phyloP scores from a whole-genome alignment of 2,329 filamentous ascomycete species.

The Beauveria rudraprayagi region DNA sequence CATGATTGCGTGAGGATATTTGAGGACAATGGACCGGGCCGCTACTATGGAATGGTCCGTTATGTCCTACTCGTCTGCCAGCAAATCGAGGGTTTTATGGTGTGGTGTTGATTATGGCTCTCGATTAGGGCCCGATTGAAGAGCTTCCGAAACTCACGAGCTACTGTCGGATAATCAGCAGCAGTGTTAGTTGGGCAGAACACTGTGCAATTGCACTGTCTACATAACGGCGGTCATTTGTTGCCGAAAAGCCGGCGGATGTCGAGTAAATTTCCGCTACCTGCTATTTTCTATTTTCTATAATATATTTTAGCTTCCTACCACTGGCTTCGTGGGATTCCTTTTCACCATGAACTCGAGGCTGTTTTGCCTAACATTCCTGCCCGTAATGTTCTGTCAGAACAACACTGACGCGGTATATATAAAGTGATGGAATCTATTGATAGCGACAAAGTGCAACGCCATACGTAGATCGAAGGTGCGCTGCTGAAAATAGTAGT shows the following conservation, averaged over 20 bases:
- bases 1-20: neutral
- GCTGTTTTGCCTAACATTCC: too few species aligned
- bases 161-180: neutral
- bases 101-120: neutral
- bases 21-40: neutral
- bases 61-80: neutral
- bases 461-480: neutral
- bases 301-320: too few species aligned
- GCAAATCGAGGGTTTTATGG: neutral
- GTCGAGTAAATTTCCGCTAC: too few species aligned
- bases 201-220: neutral
- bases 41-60: neutral
- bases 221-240: neutral
- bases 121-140: neutral
- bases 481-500: neutral
- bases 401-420: neutral
- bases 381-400: too few species aligned
- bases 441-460: neutral
- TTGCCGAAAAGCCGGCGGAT: neutral
- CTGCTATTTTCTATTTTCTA: too few species aligned
- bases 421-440: neutral
- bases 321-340: too few species aligned
- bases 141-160: conserved; percentile 3
- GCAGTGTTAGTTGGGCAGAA: neutral
- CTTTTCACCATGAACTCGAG: too few species aligned